These are phyloP conservation scores for Hymenotorrendiella dingleyae DNA, from an alignment of 2,329 filamentous ascomycete genomes.

Conservation along the genomic window DNA sequence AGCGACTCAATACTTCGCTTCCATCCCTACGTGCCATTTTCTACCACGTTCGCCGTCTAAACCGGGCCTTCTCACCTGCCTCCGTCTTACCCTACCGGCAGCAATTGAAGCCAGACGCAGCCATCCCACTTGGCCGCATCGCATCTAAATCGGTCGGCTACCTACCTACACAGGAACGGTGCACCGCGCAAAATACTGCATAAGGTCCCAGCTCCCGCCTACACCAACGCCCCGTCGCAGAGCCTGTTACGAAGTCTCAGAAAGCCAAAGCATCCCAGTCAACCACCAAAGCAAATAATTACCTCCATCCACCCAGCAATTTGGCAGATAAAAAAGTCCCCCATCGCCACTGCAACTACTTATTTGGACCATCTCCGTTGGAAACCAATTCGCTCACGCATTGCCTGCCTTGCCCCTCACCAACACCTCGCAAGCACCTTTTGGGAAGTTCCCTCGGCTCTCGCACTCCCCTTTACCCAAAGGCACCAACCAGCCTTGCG, in stretches of 20 bases:
- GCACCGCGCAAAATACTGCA: conserved; percentile 8
- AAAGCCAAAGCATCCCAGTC: conserved; percentile 26
- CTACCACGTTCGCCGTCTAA: background rate
- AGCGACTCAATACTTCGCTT: background rate
- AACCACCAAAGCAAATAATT: conserved; percentile 17
- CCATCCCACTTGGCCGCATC: conserved; percentile 16
- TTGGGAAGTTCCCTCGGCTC: conserved; percentile 9
- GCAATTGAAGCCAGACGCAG: conserved; percentile 16
- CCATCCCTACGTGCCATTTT: background rate
- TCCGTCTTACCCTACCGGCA: conserved; percentile 15
- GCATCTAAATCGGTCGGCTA: conserved; percentile 20
- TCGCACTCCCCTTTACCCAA: conserved; percentile 8
- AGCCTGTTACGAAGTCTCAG: conserved; percentile 26
- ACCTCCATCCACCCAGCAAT: conserved; percentile 5
- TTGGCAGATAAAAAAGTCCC: background rate
- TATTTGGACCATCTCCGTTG: too few relatives aligned
- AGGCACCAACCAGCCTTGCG: conserved; percentile 15
- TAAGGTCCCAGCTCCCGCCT: too few relatives aligned
- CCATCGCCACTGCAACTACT: background rate
- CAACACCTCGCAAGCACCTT: conserved; percentile 1
- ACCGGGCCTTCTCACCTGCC: conserved; percentile 6
- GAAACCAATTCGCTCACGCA: background rate
- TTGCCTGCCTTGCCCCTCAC: background rate
- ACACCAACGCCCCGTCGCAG: conserved; percentile 27
- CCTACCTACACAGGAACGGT: conserved; percentile 10